phyloP scores from a whole-genome alignment of 306 rosid species.

The Quillaja saponaria region DNA sequence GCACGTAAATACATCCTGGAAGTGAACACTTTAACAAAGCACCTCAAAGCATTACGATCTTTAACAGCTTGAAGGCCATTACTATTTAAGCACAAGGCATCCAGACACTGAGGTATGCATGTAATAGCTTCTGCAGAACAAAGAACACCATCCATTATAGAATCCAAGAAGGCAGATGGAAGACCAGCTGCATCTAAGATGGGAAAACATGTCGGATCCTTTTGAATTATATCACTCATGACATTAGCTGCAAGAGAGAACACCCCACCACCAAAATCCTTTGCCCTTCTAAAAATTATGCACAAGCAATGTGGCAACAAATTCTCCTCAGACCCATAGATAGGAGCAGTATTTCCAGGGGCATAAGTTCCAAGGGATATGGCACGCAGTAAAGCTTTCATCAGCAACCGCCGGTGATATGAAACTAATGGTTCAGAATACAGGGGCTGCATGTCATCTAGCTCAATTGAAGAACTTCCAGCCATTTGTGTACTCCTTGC shows the following conservation, averaged over 20 bases:
- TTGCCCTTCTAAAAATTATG: slow-evolving; percentile 77
- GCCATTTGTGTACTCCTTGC: slow-evolving; percentile 50
- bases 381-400: slow-evolving; percentile 93
- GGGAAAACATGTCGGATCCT: slow-evolving; percentile 96
- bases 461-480: slow-evolving; percentile 53
- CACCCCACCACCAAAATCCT: slow-evolving; percentile 96
- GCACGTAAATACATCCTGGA: slow-evolving; percentile 78
- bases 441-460: slow-evolving; percentile 69
- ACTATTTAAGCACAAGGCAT: slow-evolving; percentile 85
- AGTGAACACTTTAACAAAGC: slow-evolving; percentile 93
- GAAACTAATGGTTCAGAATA: slow-evolving; percentile 83
- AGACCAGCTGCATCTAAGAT: slow-evolving; percentile 87
- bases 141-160: slow-evolving; percentile 90
- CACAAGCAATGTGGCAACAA: slow-evolving; percentile 81
- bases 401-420: slow-evolving; percentile 73
- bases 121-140: slow-evolving; percentile 92
- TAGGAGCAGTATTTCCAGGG: slow-evolving; percentile 80
- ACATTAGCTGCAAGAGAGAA: slow-evolving; percentile 96
- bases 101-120: slow-evolving; percentile 94
- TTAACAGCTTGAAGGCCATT: slow-evolving; percentile 87
- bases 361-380: slow-evolving; percentile 94
- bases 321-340: slow-evolving; percentile 90
- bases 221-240: slow-evolving; percentile 95
- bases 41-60: slow-evolving; percentile 82
- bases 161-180: slow-evolving; percentile 89